Evolutionary conservation across 2,329 filamentous ascomycete genomes (phyloP), one percentile per base, ranked within the genome.

Genomic region (Neonectria sp.): DNA sequence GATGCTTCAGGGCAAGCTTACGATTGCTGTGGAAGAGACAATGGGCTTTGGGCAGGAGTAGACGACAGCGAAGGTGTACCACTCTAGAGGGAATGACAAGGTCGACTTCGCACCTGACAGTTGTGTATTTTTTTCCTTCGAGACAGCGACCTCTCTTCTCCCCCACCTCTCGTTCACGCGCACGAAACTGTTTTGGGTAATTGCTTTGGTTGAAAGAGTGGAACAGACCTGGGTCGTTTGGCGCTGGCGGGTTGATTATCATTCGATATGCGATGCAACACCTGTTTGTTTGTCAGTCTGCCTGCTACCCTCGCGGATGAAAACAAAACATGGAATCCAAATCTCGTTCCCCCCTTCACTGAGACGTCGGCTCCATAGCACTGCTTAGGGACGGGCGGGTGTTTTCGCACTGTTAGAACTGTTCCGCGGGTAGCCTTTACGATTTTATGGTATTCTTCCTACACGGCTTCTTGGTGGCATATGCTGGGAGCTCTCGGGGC

Each of bases 1-100:
- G 70, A 90, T 89, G 75, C 86, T 99, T 73, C 92, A 95, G 79
- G 86, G 91, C 78, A 99, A 99, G 84, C 86, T 99, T 75, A 96
- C 95, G 7, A 97, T 97, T 82, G 96, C 96, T 29, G 96, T 99
- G 62, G 96, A 99, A 84, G 96, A 99, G 85, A 99, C 96, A 0
- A 95, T 99, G 86, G 96, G 96, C 69, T 99, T 99, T 80, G 96
- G 96, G 72, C 96, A 99, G 85, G 96, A 99, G 85, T 99, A 94
- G 66, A 77, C 49, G 56, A 69, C 40, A 51, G 68, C 40, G 48
- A 71, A 62, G 60, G 58, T 45, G 52, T 24, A 69, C 70, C 57
- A 67, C 49, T 70, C 68, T 66, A 64, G 60, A 59, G 68, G 60
- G 64, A 59, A 63, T 59, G 53, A 60, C 67, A 67, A 61, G 68